These are phyloP conservation scores for cucumber (Cucumis sativus) DNA, from an alignment of 306 rosid genomes.

Conservation along the genomic window DNA sequence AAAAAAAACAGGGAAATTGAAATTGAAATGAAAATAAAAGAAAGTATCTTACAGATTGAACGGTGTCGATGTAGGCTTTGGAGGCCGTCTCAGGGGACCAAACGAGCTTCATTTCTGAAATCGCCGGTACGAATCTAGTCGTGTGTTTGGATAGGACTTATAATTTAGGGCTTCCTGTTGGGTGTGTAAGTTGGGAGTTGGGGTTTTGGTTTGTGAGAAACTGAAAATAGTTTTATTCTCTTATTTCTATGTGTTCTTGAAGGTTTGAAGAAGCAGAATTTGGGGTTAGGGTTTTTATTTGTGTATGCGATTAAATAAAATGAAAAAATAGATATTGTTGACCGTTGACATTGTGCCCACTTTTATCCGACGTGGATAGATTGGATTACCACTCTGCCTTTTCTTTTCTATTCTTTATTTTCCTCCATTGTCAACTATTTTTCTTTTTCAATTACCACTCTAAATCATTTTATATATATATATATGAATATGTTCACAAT, in stretches of 20 bases:
- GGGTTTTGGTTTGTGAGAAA: neutral
- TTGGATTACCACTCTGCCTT: conserved; percentile 15
- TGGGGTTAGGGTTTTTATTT: conserved; percentile 5
- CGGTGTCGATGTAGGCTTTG: conserved; percentile 77
- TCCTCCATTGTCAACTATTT: neutral
- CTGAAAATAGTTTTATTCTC: neutral
- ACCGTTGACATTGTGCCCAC: conserved; percentile 41
- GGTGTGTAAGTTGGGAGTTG: neutral
- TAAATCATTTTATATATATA: too few relatives aligned
- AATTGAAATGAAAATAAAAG: neutral
- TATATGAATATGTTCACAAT: too few relatives aligned
- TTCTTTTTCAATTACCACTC: neutral
- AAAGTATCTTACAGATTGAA: conserved; percentile 42
- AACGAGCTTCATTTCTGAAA: conserved; percentile 47
- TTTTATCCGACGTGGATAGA: conserved; percentile 29
- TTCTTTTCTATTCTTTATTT: neutral
- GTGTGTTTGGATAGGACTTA: neutral
- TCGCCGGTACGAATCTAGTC: neutral
- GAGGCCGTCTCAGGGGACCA: conserved; percentile 93
- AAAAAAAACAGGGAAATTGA: neutral
- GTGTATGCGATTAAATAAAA: neutral
- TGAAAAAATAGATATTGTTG: neutral
- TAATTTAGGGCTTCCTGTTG: neutral
- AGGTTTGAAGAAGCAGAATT: neutral
- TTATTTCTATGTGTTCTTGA: too few relatives aligned